phyloP scores from a whole-genome alignment of 1,284 basidiomycete genomes.

The Rhodotorula sp. region DNA sequence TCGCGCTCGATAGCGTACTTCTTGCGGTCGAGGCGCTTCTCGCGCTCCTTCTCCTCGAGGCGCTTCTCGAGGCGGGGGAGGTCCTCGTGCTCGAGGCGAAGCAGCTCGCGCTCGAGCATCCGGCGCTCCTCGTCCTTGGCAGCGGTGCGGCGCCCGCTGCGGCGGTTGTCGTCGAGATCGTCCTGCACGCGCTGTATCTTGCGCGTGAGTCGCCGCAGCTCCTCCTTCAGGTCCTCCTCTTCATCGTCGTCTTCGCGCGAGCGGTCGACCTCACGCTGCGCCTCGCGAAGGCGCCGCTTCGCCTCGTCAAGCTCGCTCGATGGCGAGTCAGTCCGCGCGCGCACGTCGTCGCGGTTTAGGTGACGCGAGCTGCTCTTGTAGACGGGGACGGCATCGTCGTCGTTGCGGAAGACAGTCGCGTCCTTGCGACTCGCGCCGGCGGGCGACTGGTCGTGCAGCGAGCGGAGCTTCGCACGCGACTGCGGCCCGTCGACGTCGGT shows the following conservation, averaged over 20 bases:
- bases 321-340: constrained; percentile 67
- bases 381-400: constrained; percentile 60
- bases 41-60: constrained; percentile 76
- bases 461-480: constrained; percentile 37
- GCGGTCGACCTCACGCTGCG: constrained; percentile 78
- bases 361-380: constrained; percentile 89
- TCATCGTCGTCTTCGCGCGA: constrained; percentile 68
- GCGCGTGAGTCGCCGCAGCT: constrained; percentile 84
- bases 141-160: constrained; percentile 70
- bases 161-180: constrained; percentile 84
- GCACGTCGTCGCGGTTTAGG: constrained; percentile 79
- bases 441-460: constrained; percentile 49
- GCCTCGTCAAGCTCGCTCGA: constrained; percentile 77
- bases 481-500: constrained; percentile 27
- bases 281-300: constrained; percentile 80
- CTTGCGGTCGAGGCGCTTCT: constrained; percentile 72
- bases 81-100: constrained; percentile 85
- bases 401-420: constrained; percentile 91
- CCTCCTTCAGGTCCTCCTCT: constrained; percentile 84
- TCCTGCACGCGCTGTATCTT: constrained; percentile 86
- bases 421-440: constrained; percentile 65
- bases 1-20: constrained; percentile 81
- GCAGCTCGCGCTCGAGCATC: constrained; percentile 82
- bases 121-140: constrained; percentile 84
- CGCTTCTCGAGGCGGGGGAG: constrained; percentile 87